Conservation (phyloP, 208 protist species). For the Angomonas desouzai region DNA sequence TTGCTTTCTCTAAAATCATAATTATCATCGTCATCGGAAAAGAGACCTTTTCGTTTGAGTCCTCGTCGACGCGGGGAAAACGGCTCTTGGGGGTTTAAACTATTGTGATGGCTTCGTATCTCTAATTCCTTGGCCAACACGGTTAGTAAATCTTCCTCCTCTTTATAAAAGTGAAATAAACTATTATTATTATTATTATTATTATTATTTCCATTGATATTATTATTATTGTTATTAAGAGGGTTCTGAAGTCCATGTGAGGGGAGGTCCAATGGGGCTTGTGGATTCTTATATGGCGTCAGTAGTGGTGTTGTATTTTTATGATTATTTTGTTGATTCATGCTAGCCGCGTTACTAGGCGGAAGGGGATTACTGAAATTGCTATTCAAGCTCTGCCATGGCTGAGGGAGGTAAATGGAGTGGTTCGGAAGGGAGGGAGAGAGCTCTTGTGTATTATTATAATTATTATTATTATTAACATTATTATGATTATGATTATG, state of each 20-base stretch:
- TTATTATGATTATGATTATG: slow-evolving; percentile 6
- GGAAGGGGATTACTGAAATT: background rate
- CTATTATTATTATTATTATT: slow-evolving; percentile 1
- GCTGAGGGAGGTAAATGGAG: background rate
- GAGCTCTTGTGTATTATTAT: background rate
- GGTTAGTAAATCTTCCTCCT: background rate
- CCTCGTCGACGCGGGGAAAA: slow-evolving; percentile 8
- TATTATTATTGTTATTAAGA: slow-evolving; percentile 6
- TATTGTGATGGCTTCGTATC: background rate
- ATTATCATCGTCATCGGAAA: background rate
- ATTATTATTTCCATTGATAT: background rate
- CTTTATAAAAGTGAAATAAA: background rate
- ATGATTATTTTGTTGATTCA: background rate
- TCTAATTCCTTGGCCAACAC: background rate
- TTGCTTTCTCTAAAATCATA: too few species aligned
- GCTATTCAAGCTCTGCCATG: background rate
- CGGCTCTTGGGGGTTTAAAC: background rate
- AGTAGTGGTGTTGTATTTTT: slow-evolving; percentile 4
- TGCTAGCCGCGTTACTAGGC: background rate
- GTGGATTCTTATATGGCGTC: background rate
- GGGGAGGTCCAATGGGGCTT: background rate
- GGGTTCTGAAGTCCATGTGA: background rate
- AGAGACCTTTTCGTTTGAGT: background rate
- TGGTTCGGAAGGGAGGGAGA: background rate
- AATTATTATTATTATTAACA: slow-evolving; percentile 10